Conservation (phyloP, 306 rosid genomes). For the Neltuma alba region DNA sequence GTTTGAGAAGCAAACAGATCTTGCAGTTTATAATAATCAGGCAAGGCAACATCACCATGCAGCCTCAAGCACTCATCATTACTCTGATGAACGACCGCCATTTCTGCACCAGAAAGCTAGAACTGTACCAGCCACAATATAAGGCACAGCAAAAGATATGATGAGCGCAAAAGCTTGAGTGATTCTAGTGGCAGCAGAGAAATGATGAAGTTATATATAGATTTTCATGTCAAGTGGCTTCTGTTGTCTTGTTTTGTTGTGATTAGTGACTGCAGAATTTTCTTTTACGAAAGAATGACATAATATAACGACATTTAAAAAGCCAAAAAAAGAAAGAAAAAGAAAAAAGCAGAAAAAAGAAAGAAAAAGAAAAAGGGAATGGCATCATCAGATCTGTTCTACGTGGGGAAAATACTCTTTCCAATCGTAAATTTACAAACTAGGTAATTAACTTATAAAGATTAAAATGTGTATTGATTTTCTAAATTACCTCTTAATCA, state of each 20-base stretch:
- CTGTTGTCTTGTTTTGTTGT: background rate
- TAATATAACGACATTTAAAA: no score
- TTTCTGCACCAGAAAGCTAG: constrained; percentile 5
- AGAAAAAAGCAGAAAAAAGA: no score
- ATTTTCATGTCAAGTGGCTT: no score
- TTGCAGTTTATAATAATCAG: background rate
- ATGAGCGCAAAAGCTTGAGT: constrained; percentile 8
- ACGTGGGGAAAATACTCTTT: background rate
- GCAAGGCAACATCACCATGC: background rate
- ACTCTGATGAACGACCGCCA: background rate
- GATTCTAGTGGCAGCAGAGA: background rate
- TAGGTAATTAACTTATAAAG: no score
- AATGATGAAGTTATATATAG: constrained; percentile 5
- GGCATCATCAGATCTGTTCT: background rate
- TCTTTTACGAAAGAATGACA: background rate
- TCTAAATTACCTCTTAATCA: no score
- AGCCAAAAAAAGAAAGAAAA: no score
- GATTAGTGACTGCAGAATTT: background rate
- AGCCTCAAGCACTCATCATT: background rate
- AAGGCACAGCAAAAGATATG: background rate
- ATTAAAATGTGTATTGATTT: no score
- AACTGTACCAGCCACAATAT: background rate
- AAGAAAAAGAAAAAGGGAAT: no score
- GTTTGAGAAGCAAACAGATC: constrained; percentile 6
- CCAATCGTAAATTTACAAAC: no score